These are phyloP conservation scores for Colletotrichum australisinense DNA, from an alignment of 2,329 filamentous ascomycete genomes.

Conservation along the genomic window DNA sequence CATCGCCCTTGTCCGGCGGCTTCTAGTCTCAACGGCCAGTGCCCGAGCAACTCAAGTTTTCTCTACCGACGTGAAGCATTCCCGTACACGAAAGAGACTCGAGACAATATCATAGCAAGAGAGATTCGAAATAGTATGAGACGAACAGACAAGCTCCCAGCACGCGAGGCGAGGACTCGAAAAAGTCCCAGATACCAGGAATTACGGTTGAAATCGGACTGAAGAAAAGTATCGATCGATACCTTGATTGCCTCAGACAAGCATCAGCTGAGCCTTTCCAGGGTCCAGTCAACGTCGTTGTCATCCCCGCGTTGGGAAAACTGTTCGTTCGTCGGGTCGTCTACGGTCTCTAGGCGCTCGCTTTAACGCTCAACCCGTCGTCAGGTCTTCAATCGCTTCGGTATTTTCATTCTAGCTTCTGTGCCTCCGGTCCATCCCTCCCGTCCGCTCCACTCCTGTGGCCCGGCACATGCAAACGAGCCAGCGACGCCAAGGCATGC, in stretches of 20 bases:
- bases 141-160: neutral
- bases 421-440: conserved; percentile 34
- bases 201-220: neutral
- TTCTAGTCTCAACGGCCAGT: neutral
- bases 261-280: neutral
- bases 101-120: neutral
- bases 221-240: neutral
- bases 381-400: conserved; percentile 24
- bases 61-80: neutral
- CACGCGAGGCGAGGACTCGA: neutral
- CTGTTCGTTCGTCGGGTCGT: neutral
- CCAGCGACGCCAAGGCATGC: conserved; percentile 22
- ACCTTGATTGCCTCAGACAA: neutral
- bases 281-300: conserved; percentile 20
- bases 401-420: conserved; percentile 24
- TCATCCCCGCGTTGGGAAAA: conserved; percentile 14
- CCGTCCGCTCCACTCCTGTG: conserved; percentile 30
- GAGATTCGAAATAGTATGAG: neutral
- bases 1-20: neutral
- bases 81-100: neutral
- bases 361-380: neutral
- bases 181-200: neutral
- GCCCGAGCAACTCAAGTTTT: neutral
- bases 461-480: conserved; percentile 30
- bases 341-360: neutral